Evolutionary conservation across 768 basidiomycete species (phyloP).

Genomic region (Kwoniella bestiolae): DNA sequence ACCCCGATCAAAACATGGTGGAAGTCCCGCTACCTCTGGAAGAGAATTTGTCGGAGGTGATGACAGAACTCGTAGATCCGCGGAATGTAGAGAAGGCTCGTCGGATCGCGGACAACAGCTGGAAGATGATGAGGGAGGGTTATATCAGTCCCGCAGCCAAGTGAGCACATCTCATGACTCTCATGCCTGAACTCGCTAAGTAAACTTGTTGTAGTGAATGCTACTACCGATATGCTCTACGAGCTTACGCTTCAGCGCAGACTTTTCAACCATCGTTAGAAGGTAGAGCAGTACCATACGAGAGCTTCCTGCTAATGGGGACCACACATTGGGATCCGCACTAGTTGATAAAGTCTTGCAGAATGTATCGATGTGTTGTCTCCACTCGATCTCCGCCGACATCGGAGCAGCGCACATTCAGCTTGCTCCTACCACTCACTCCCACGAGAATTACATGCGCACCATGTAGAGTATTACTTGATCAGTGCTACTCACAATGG

Average conservation of each 20-base stretch:
- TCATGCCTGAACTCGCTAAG: background rate
- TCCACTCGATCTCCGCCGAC: no score
- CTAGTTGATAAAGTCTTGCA: no score
- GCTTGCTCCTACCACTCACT: no score
- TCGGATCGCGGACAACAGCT: constrained; percentile 36
- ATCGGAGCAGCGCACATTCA: no score
- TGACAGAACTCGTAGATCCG: constrained; percentile 28
- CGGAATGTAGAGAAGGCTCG: constrained; percentile 27
- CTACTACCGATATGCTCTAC: constrained; percentile 41
- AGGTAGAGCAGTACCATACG: constrained; percentile 30
- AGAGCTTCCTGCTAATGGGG: constrained; percentile 41
- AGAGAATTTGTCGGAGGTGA: constrained; percentile 33
- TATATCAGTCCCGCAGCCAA: constrained; percentile 43
- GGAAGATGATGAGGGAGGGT: constrained; percentile 34
- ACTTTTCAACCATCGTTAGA: constrained; percentile 34
- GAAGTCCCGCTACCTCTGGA: constrained; percentile 37
- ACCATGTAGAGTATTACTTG: no score
- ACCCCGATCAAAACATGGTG: constrained; percentile 41
- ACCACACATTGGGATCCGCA: constrained; percentile 43
- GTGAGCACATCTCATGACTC: constrained; percentile 23
- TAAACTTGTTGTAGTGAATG: constrained; percentile 21
- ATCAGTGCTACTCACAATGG: no score
- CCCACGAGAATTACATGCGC: no score
- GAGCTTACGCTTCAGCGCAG: constrained; percentile 39
- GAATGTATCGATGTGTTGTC: no score